Base-by-base conservation (phyloP, 768 basidiomycete genomes). In the Leccinum disarticulatum region DNA sequence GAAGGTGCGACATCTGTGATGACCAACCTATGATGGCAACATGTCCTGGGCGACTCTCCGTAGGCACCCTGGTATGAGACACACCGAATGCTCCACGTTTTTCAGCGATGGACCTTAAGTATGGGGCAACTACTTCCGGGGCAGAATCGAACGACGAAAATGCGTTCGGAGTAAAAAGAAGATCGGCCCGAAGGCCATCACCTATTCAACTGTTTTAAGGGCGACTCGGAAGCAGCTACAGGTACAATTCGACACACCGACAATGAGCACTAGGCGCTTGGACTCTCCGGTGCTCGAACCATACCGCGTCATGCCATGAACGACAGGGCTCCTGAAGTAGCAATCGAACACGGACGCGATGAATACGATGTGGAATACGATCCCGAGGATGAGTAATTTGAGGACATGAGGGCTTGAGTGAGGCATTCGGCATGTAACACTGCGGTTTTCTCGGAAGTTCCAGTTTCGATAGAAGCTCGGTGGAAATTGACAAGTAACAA, bases 11-110 rank as follows among this genome's bases (percentile, higher is more conserved):
- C 2, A 49, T 17, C 19, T 46, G 7, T 38, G 43, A 54, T 3
- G 52, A 64, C 74, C 13, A 62, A 85, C 88, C 93, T 61, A 94
- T 93, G 55, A 95, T 83, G 22, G 93, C 92, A 27, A 95, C 91
- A 70, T 94, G 93, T 9, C 93, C 93, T 2, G 93, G 92, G 25
- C 93, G 76, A 70, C 88, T 91, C 66, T 95, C 93, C 6, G 93
- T 95, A 22, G 93, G 93, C 3, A 94, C 92, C 30, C 85, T 81
- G 1, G 92, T 94, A 71, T 94, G 92, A 6, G 88, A 91, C 22
- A 95, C 80, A 6, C 93, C 93, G 72, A 87, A 93, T 6, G 87
- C 88, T 15, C 93, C 92, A 55, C 87, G 77, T 6, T 73, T 74
- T 62, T 87, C 81, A 9, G 80, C 79, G 55, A 93, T 86, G 13